A percentile compares a stretch with the other conserved stretches of the same genome.
These are phyloP conservation scores for Nidula microcarpa DNA, from an alignment of 768 basidiomycete genomes.

Conservation along the genomic window DNA sequence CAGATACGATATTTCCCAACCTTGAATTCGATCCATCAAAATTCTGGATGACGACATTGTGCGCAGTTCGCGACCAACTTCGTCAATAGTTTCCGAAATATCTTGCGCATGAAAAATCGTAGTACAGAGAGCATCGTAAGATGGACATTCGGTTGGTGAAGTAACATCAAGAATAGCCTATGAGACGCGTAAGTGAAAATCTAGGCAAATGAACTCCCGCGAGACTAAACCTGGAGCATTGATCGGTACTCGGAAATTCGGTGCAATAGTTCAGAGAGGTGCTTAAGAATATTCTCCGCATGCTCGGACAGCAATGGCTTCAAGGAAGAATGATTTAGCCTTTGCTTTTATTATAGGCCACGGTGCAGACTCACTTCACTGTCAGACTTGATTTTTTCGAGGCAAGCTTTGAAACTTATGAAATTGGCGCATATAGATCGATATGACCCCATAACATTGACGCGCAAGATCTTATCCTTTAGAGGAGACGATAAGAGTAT, in stretches of 20 bases:
- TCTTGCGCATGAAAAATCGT: slow-evolving; percentile 24
- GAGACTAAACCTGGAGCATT: slow-evolving; percentile 21
- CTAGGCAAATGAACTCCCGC: background rate
- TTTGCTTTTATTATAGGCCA: no score
- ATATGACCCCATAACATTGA: slow-evolving; percentile 27
- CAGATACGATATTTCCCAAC: slow-evolving; percentile 19
- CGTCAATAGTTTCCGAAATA: slow-evolving; percentile 29
- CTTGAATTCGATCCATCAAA: slow-evolving; percentile 21
- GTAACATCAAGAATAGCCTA: slow-evolving; percentile 23
- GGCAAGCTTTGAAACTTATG: slow-evolving; percentile 19
- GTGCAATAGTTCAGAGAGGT: slow-evolving; percentile 26
- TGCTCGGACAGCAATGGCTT: slow-evolving; percentile 1
- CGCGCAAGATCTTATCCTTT: slow-evolving; percentile 17
- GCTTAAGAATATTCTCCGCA: slow-evolving; percentile 20
- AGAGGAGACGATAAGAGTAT: background rate
- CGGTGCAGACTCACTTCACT: no score
- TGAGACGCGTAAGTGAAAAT: background rate
- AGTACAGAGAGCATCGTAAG: slow-evolving; percentile 30
- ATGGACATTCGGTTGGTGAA: slow-evolving; percentile 16
- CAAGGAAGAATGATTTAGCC: no score
- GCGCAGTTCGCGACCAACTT: slow-evolving; percentile 32
- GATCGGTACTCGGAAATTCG: slow-evolving; percentile 24
- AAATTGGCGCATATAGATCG: slow-evolving; percentile 32
- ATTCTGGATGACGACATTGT: slow-evolving; percentile 23
- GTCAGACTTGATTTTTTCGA: slow-evolving; percentile 5